These are phyloP conservation scores for Trichosporon ovoides DNA, from an alignment of 1,284 basidiomycete genomes.

Conservation along the genomic window DNA sequence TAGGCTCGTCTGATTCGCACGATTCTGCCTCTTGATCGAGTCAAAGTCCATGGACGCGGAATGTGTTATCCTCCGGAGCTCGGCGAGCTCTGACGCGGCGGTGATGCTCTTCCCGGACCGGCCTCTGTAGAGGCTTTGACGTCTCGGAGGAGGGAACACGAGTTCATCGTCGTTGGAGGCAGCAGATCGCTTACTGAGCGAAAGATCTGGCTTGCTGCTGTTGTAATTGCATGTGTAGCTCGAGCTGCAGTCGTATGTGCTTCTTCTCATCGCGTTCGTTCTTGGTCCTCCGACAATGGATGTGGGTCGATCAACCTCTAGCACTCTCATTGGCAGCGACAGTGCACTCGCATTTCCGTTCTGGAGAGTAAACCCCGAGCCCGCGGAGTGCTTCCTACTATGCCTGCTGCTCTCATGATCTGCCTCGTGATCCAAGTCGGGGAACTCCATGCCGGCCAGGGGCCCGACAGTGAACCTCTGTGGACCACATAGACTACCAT, in stretches of 20 bases:
- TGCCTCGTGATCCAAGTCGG: neutral
- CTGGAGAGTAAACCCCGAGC: neutral
- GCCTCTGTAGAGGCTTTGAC: neutral
- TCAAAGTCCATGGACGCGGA: constrained; percentile 1
- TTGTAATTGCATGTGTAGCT: neutral
- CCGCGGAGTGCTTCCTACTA: neutral
- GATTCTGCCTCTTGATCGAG: constrained; percentile 1
- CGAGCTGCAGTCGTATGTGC: neutral
- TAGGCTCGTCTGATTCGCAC: neutral
- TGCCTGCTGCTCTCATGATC: neutral
- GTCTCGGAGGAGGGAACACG: neutral
- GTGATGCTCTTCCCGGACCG: neutral
- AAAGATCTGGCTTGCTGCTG: neutral
- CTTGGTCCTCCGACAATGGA: neutral
- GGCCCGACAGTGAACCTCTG: neutral
- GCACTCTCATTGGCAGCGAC: neutral
- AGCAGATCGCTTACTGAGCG: neutral
- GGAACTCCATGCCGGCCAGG: neutral
- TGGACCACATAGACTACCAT: neutral
- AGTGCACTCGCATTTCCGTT: neutral
- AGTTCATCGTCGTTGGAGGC: neutral
- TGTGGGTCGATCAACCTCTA: neutral
- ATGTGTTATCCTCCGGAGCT: neutral
- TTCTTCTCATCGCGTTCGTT: neutral
- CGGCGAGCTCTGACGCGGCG: neutral